Conservation (phyloP, 371 early-diverging fungal genomes). For the Lichtheimia ramosa region DNA sequence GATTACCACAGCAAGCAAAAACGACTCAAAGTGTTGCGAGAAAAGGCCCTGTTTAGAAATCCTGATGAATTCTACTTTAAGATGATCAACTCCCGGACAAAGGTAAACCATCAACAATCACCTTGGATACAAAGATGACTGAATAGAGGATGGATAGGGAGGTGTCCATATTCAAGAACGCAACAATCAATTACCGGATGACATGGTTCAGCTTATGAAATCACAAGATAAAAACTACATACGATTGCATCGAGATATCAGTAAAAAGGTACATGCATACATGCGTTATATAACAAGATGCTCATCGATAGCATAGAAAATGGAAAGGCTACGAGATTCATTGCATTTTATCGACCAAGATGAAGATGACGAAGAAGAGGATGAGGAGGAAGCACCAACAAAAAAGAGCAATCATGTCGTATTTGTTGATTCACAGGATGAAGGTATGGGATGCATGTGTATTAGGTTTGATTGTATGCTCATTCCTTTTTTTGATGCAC, state of each 20-base stretch:
- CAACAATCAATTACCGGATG: constrained; percentile 70
- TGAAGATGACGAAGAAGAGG: constrained; percentile 38
- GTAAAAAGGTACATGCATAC: constrained; percentile 58
- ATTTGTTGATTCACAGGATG: constrained; percentile 84
- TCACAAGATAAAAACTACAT: constrained; percentile 93
- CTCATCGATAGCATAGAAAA: constrained; percentile 47
- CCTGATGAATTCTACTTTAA: constrained; percentile 98
- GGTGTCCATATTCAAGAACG: constrained; percentile 84
- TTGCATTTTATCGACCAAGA: constrained; percentile 65
- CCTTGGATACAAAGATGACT: background rate
- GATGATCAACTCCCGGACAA: constrained; percentile 87
- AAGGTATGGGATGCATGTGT: constrained; percentile 39
- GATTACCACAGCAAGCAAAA: constrained; percentile 89
- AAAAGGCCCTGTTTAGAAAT: constrained; percentile 87
- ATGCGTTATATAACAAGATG: too few species aligned
- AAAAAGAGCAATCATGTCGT: constrained; percentile 76
- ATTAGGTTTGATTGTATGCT: background rate
- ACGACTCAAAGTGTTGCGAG: constrained; percentile 76
- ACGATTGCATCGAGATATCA: constrained; percentile 75
- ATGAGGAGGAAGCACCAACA: constrained; percentile 33
- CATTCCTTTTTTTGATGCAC: background rate
- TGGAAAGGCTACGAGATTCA: constrained; percentile 67
- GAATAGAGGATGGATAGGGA: constrained; percentile 27
- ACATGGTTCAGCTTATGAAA: constrained; percentile 81
- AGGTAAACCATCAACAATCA: constrained; percentile 29